Conservation (phyloP, 768 basidiomycete genomes). For the Wakefieldia striispora region DNA sequence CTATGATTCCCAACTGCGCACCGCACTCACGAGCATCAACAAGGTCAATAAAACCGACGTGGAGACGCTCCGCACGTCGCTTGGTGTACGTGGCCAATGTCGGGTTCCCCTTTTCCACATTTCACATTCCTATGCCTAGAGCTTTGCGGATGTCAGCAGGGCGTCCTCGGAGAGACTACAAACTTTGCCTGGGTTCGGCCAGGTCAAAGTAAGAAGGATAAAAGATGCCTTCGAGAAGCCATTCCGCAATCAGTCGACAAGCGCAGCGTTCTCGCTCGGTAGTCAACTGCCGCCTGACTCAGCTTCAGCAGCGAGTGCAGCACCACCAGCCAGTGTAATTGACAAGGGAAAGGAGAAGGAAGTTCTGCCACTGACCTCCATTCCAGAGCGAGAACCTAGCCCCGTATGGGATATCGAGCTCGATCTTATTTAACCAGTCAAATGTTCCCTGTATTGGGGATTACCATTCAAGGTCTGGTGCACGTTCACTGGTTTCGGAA, state of each 20-base stretch:
- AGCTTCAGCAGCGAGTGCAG: constrained; percentile 1
- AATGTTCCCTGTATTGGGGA: constrained; percentile 12
- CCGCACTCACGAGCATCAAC: constrained; percentile 81
- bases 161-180: constrained; percentile 74
- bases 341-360: constrained; percentile 25
- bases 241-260: constrained; percentile 68
- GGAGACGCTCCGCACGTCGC: constrained; percentile 85
- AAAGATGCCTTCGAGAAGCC: constrained; percentile 90
- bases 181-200: constrained; percentile 89
- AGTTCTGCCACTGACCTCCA: not conserved
- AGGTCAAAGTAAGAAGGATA: constrained; percentile 88
- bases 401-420: constrained; percentile 76
- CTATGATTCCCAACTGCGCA: constrained; percentile 76
- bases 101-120: not conserved
- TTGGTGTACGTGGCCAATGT: constrained; percentile 63
- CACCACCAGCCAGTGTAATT: not conserved
- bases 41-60: constrained; percentile 99
- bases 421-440: constrained; percentile 38
- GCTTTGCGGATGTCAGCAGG: constrained; percentile 77
- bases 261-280: constrained; percentile 35
- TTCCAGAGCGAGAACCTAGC: constrained; percentile 41
- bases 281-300: constrained; percentile 20
- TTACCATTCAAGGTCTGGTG: not conserved
- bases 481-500: not conserved
- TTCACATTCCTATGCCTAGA: constrained; percentile 46